phyloP scores from a whole-genome alignment of 2,329 filamentous ascomycete genomes.

The Microdochium paspali region DNA sequence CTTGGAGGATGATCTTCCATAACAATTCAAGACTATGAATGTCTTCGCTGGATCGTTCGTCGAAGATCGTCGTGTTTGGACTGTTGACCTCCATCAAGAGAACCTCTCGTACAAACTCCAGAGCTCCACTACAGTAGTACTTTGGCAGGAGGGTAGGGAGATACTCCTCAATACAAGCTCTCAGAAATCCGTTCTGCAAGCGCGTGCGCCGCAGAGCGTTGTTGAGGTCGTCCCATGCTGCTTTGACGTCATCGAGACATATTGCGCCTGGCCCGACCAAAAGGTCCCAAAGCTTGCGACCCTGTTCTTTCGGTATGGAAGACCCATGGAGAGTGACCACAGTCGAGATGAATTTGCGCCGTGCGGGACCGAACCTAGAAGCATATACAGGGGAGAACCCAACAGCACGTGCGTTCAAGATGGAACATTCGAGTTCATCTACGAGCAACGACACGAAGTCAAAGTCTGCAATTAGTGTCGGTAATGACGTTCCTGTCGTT shows the following conservation, averaged over 20 bases:
- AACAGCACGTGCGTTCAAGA: constrained; percentile 27
- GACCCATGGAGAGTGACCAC: constrained; percentile 52
- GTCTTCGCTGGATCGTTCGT: constrained; percentile 40
- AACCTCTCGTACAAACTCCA: constrained; percentile 51
- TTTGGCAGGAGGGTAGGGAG: constrained; percentile 46
- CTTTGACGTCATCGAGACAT: constrained; percentile 49
- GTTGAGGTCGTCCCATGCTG: constrained; percentile 61
- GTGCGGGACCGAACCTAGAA: constrained; percentile 39
- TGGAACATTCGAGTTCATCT: constrained; percentile 52
- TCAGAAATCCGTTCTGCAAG: constrained; percentile 46
- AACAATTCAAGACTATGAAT: constrained; percentile 57
- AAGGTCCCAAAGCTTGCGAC: constrained; percentile 59
- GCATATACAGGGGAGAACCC: constrained; percentile 34
- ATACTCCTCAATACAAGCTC: constrained; percentile 43
- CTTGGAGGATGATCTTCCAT: constrained; percentile 73
- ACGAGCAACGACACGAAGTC: constrained; percentile 53
- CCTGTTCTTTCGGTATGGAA: constrained; percentile 52
- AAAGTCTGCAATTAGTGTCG: constrained; percentile 48
- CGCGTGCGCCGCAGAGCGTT: constrained; percentile 27
- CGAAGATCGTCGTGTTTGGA: constrained; percentile 32
- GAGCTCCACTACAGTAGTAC: constrained; percentile 50
- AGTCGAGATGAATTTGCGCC: constrained; percentile 44
- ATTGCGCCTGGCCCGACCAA: constrained; percentile 58
- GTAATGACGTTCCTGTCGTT: constrained; percentile 42
- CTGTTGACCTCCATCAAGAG: constrained; percentile 33